Base-by-base conservation (phyloP, 192 early-diverging fungal species). In the Chytriomyces sp. region DNA sequence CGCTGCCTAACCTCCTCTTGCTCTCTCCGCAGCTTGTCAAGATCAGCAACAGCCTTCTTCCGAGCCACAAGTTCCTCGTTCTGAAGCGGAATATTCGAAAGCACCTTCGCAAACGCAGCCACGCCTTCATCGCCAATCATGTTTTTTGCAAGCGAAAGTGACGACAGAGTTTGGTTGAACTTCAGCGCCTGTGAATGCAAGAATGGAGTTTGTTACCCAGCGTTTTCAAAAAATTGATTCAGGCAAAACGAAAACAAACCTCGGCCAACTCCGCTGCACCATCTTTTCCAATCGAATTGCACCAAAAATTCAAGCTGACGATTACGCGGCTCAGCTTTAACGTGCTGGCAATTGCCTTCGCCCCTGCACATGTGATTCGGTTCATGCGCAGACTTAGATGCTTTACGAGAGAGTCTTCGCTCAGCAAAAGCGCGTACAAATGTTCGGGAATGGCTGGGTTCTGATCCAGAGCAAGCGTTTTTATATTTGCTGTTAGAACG, bases 231-330 rank as follows among this genome's bases (percentile, higher is more conserved):
- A 57, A 69, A 16, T 69, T 57, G 44, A 7, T 64, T 4, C 16
- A 72, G n/a, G n/a, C n/a, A n/a, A n/a, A n/a, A n/a, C n/a, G n/a
- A 16, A 72, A 24, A 7, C 23, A 11, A 43, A 82, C 85, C 79
- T 88, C 87, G 3, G 85, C 84, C n/a, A 88, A 45, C n/a, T 81
- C 81, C 28, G 76, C 82, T 0, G 82, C 82, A 5, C 87, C 87
- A 26, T 82, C 83, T 57, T 77, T 80, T 53, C 77, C 78, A 59
- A 88, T 82, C 62, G 28, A 65, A 70, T 88, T 88, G 48, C 81
- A 74, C 81, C 81, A 88, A 44, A 88, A 65, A 69, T 83, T 79
- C 57, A 88, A 28, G 2, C 50, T 64, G n/a, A 50, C 45, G 16
- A 88, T 60, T 7, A 72, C 72, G 7, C 84, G 61, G 65, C 85